A percentile compares a stretch with the other conserved stretches of the same genome.
phyloP scores from a whole-genome alignment of 2,329 filamentous ascomycete species.

The Herpotrichia juniperi region DNA sequence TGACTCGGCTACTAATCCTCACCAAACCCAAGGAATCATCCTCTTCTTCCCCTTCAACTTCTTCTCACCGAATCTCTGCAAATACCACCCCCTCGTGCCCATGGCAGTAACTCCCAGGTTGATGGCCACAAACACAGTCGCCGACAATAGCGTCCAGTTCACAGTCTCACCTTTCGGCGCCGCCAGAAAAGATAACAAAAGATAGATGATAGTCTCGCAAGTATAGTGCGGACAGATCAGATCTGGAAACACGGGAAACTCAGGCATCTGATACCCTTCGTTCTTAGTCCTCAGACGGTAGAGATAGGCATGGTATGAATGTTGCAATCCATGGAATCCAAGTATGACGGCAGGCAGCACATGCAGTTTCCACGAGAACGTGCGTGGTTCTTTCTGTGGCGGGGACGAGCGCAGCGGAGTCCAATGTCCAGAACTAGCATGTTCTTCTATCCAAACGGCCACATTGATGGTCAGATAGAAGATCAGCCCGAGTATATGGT shows the following conservation, averaged over 20 bases:
- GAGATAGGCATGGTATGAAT: conserved; percentile 61
- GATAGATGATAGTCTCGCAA: conserved; percentile 83
- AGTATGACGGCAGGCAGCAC: conserved; percentile 69
- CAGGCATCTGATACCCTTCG: conserved; percentile 79
- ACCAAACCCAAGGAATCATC: conserved; percentile 43
- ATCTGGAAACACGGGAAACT: conserved; percentile 71
- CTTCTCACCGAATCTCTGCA: conserved; percentile 35
- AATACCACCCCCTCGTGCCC: conserved; percentile 69
- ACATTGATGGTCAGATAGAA: conserved; percentile 80
- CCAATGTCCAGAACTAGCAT: conserved; percentile 28
- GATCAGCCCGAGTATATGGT: conserved; percentile 78
- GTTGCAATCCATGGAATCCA: conserved; percentile 73
- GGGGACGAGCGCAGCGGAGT: not conserved
- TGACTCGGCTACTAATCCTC: not conserved
- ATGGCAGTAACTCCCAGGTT: conserved; percentile 84
- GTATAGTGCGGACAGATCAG: conserved; percentile 90
- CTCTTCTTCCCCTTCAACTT: conserved; percentile 35
- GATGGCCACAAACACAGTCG: conserved; percentile 72
- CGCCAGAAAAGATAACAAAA: conserved; percentile 74
- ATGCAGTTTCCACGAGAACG: conserved; percentile 53
- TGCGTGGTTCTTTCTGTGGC: not conserved
- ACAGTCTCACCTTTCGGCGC: conserved; percentile 70
- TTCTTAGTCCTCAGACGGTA: conserved; percentile 45
- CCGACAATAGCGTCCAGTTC: conserved; percentile 76
- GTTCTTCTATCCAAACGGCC: conserved; percentile 84